phyloP scores from a whole-genome alignment of 306 rosid genomes.

The Crotalaria pallida region DNA sequence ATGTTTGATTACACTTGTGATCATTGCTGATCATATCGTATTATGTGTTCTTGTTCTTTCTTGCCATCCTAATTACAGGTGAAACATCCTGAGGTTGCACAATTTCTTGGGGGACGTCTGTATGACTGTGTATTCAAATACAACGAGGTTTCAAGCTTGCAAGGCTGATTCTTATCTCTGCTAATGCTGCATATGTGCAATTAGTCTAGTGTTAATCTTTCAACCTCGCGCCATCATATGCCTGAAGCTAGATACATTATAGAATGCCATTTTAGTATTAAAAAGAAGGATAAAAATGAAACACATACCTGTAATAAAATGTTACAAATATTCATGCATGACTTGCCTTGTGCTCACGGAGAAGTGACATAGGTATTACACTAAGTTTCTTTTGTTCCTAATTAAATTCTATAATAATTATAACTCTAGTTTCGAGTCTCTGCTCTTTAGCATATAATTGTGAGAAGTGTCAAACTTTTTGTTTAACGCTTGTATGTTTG shows the following conservation, averaged over 20 bases:
- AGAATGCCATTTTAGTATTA: not conserved
- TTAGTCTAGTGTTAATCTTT: not conserved
- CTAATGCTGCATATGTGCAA: constrained; percentile 6
- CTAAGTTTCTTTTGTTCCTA: not conserved
- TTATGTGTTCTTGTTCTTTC: not conserved
- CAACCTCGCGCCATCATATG: not conserved
- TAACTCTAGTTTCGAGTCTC: not conserved
- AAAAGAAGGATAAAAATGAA: not conserved
- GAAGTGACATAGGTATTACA: not conserved
- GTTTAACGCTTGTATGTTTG: not conserved
- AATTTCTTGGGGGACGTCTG: constrained; percentile 88
- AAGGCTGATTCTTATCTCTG: constrained; percentile 18
- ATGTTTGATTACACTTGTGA: not conserved
- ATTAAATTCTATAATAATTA: not conserved
- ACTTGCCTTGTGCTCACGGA: not conserved
- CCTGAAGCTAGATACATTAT: not conserved
- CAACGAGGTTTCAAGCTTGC: constrained; percentile 57
- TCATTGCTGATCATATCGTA: no score
- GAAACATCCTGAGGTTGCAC: constrained; percentile 88
- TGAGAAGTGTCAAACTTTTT: not conserved
- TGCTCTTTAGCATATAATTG: not conserved
- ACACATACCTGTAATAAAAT: constrained; percentile 22
- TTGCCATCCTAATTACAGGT: constrained; percentile 44
- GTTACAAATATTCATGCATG: not conserved
- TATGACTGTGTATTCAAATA: constrained; percentile 92